phyloP scores from a whole-genome alignment of 495 filamentous ascomycete genomes.

The Lasiosphaeria ovina region DNA sequence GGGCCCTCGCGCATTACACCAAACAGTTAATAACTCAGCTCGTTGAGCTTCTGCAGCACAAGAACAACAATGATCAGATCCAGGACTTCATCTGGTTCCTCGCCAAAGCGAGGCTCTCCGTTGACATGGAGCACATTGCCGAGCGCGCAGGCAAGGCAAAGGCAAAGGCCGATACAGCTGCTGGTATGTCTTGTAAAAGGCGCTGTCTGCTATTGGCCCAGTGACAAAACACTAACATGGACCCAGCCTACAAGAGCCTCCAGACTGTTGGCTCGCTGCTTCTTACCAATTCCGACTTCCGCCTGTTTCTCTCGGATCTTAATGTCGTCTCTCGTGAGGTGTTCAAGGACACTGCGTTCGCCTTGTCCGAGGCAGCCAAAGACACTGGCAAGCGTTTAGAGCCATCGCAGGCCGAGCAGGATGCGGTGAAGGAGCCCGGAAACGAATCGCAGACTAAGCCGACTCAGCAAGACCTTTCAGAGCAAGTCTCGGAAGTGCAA shows the following conservation, averaged over 20 bases:
- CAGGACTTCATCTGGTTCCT: slow-evolving; percentile 92
- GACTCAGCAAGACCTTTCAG: slow-evolving; percentile 57
- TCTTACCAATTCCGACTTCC: slow-evolving; percentile 86
- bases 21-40: slow-evolving; percentile 71
- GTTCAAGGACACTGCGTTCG: slow-evolving; percentile 81
- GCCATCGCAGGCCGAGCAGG: slow-evolving; percentile 60
- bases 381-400: slow-evolving; percentile 69
- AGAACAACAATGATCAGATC: slow-evolving; percentile 81
- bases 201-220: background rate
- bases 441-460: slow-evolving; percentile 52
- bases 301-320: slow-evolving; percentile 81
- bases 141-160: slow-evolving; percentile 62
- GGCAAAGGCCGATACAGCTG: slow-evolving; percentile 72
- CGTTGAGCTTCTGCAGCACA: slow-evolving; percentile 73
- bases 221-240: slow-evolving; percentile 2
- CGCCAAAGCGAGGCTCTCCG: slow-evolving; percentile 62
- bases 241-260: slow-evolving; percentile 73
- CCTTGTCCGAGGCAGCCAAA: slow-evolving; percentile 67
- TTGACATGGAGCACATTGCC: slow-evolving; percentile 67
- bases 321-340: slow-evolving; percentile 77
- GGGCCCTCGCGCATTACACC: slow-evolving; percentile 66
- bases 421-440: slow-evolving; percentile 56
- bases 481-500: slow-evolving; percentile 61
- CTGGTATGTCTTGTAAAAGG: slow-evolving; percentile 50
- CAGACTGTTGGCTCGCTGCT: slow-evolving; percentile 80